Conservation (phyloP, 2,329 filamentous ascomycete genomes). For the Nemania abortiva region DNA sequence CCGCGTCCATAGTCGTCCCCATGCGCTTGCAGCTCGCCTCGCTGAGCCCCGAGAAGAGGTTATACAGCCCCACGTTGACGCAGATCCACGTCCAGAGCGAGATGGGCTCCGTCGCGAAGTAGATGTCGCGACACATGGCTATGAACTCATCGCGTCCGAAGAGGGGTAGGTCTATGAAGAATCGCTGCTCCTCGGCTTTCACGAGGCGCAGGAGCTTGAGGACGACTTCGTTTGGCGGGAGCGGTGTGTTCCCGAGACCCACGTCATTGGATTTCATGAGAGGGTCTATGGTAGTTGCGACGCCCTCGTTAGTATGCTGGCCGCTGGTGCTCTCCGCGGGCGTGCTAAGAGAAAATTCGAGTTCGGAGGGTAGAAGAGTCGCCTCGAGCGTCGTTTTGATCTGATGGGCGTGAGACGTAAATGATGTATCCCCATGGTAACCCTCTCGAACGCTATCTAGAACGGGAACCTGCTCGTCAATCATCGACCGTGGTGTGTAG, state of each 20-base stretch:
- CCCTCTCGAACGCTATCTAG: conserved; percentile 44
- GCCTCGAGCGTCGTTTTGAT: conserved; percentile 43
- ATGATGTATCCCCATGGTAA: conserved; percentile 48
- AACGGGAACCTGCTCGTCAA: conserved; percentile 47
- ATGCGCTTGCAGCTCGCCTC: conserved; percentile 32
- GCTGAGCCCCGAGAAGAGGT: conserved; percentile 40
- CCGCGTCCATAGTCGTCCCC: conserved; percentile 34
- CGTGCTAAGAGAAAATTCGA: conserved; percentile 31
- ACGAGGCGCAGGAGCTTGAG: conserved; percentile 47
- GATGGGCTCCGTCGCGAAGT: conserved; percentile 48
- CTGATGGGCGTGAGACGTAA: conserved; percentile 45
- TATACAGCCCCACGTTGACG: conserved; percentile 48
- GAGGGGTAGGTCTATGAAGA: conserved; percentile 47
- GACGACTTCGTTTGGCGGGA: conserved; percentile 46
- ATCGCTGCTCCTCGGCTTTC: conserved; percentile 45
- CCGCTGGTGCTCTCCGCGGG: conserved; percentile 16
- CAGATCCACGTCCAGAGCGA: conserved; percentile 48
- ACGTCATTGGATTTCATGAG: conserved; percentile 27
- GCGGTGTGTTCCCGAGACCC: conserved; percentile 37
- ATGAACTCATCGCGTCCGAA: conserved; percentile 46
- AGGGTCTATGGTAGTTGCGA: conserved; percentile 2
- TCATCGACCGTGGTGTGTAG: conserved; percentile 44
- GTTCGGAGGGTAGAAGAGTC: conserved; percentile 41
- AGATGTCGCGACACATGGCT: conserved; percentile 47
- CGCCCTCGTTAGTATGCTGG: conserved; percentile 15